Conservation (phyloP, 2,329 filamentous ascomycete genomes). For the Beauveria asiatica region DNA sequence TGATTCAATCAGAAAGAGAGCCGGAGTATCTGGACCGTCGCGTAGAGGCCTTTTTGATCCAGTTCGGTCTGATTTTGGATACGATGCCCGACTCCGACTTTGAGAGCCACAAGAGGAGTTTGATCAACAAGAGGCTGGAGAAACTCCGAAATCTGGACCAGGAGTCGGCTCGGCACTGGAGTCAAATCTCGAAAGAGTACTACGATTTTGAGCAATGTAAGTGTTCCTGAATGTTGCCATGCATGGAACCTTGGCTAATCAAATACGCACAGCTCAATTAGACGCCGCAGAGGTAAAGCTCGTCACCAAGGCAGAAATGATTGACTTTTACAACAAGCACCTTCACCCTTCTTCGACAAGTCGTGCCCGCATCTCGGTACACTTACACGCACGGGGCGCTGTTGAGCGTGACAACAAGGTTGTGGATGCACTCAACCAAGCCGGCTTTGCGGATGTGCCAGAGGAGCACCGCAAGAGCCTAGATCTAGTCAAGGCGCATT, state of each 20-base stretch:
- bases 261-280: constrained; percentile 46
- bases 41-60: constrained; percentile 74
- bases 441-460: constrained; percentile 26
- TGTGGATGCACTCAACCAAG: constrained; percentile 29
- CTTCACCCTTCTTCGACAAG: constrained; percentile 65
- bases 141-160: constrained; percentile 87
- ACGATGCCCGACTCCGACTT: constrained; percentile 79
- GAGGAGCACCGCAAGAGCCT: constrained; percentile 40
- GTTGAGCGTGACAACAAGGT: constrained; percentile 38
- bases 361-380: constrained; percentile 76
- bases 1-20: constrained; percentile 87
- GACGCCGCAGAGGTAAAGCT: constrained; percentile 68
- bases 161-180: constrained; percentile 77
- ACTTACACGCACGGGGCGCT: constrained; percentile 66
- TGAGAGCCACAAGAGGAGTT: constrained; percentile 80
- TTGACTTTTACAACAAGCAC: constrained; percentile 68
- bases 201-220: constrained; percentile 84
- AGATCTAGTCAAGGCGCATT: constrained; percentile 40
- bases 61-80: constrained; percentile 56
- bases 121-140: constrained; percentile 79
- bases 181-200: constrained; percentile 73
- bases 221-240: constrained; percentile 20
- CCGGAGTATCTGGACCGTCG: constrained; percentile 77
- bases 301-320: constrained; percentile 70
- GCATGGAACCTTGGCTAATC: constrained; percentile 13